These are phyloP conservation scores for Erythrophleum fordii DNA, from an alignment of 306 rosid species.

Conservation along the genomic window DNA sequence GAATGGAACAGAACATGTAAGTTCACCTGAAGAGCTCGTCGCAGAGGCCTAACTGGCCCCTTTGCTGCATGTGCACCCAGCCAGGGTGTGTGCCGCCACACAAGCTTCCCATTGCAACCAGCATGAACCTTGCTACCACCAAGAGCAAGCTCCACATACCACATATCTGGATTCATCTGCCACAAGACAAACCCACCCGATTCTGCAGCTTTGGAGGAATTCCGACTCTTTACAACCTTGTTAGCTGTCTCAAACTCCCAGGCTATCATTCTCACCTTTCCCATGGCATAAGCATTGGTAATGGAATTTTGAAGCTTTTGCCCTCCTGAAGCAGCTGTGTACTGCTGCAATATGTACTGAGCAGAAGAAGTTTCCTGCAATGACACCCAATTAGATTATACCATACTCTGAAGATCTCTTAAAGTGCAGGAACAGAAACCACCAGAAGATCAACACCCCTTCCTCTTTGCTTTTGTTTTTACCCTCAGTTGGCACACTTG, in stretches of 20 bases:
- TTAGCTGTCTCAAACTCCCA: slow-evolving; percentile 94
- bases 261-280: slow-evolving; percentile 96
- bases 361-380: slow-evolving; percentile 97
- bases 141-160: slow-evolving; percentile 99
- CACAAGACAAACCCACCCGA: slow-evolving; percentile 95
- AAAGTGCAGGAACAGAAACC: slow-evolving; percentile 18
- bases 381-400: slow-evolving; percentile 23
- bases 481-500: neutral
- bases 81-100: slow-evolving; percentile 99
- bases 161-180: slow-evolving; percentile 99
- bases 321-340: slow-evolving; percentile 94
- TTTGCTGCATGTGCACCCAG: slow-evolving; percentile 98
- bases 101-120: slow-evolving; percentile 95
- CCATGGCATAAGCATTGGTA: slow-evolving; percentile 94
- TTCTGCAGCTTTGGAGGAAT: slow-evolving; percentile 84
- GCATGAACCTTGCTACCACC: slow-evolving; percentile 99
- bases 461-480: neutral
- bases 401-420: neutral
- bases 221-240: slow-evolving; percentile 70
- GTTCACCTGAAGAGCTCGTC: slow-evolving; percentile 93
- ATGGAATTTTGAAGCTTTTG: slow-evolving; percentile 83
- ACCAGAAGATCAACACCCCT: slow-evolving; percentile 18
- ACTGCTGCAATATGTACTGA: slow-evolving; percentile 97
- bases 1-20: neutral
- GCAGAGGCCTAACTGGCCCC: slow-evolving; percentile 95